These are phyloP conservation scores for Somion occarium DNA, from an alignment of 1,284 basidiomycete species.

Conservation along the genomic window DNA sequence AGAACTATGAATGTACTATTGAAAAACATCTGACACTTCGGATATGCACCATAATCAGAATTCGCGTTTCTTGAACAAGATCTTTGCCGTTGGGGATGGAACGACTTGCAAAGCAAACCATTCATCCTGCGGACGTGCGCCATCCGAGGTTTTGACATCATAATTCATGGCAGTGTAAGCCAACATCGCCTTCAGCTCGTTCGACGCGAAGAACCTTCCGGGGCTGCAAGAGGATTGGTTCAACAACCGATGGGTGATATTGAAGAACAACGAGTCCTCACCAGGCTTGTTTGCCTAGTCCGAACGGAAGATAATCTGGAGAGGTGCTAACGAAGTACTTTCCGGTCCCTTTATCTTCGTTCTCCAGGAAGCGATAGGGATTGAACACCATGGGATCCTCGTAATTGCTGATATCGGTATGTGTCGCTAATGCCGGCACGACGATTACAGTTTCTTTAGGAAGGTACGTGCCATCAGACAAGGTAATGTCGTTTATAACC, in stretches of 20 bases:
- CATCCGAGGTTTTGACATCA: slow-evolving; percentile 35
- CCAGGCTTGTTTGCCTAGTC: slow-evolving; percentile 23
- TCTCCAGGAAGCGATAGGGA: slow-evolving; percentile 5
- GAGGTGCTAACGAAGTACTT: slow-evolving; percentile 19
- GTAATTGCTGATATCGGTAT: slow-evolving; percentile 7
- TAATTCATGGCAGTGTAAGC: slow-evolving; percentile 40
- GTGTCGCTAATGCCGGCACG: slow-evolving; percentile 1
- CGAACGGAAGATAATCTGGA: slow-evolving; percentile 22
- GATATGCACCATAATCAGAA: no score
- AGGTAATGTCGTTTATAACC: not conserved
- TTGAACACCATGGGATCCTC: slow-evolving; percentile 6
- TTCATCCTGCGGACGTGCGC: slow-evolving; percentile 17
- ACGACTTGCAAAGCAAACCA: not conserved
- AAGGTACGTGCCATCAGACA: slow-evolving; percentile 10
- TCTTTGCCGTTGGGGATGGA: slow-evolving; percentile 7
- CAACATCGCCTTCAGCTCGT: slow-evolving; percentile 39
- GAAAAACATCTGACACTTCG: no score
- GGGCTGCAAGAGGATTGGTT: slow-evolving; percentile 12
- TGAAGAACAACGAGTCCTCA: slow-evolving; percentile 8
- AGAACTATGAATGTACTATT: no score
- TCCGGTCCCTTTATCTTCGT: slow-evolving; percentile 8
- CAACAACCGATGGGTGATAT: not conserved
- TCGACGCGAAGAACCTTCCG: slow-evolving; percentile 22
- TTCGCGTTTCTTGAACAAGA: slow-evolving; percentile 12
- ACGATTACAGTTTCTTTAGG: slow-evolving; percentile 4